Evolutionary conservation across 768 basidiomycete species (phyloP).

Genomic region (Rhizopogon roseolus): DNA sequence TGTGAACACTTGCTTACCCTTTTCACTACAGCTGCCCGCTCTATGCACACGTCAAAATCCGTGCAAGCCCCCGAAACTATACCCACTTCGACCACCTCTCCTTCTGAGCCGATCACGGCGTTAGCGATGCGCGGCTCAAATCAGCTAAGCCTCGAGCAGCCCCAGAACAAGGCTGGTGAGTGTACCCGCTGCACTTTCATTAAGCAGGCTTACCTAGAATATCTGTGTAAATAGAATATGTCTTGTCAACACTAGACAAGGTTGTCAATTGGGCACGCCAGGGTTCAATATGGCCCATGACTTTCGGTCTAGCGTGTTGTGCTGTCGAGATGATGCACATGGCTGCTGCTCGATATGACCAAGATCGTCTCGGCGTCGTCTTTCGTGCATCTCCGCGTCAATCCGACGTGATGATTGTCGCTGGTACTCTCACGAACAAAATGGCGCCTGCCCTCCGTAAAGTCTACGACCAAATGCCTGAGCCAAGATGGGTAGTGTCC

Average conservation of each 20-base stretch:
- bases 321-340: slow-evolving; percentile 99
- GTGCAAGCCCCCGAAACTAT: slow-evolving; percentile 34
- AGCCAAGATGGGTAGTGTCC: slow-evolving; percentile 99
- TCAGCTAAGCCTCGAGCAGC: slow-evolving; percentile 82
- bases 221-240: slow-evolving; percentile 65
- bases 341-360: slow-evolving; percentile 98
- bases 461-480: slow-evolving; percentile 98
- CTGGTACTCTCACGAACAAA: slow-evolving; percentile 98
- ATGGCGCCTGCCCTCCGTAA: slow-evolving; percentile 98
- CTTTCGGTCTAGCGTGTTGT: slow-evolving; percentile 96
- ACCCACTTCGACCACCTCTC: slow-evolving; percentile 38
- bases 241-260: slow-evolving; percentile 93
- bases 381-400: slow-evolving; percentile 99
- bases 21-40: slow-evolving; percentile 41
- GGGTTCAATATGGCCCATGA: slow-evolving; percentile 99
- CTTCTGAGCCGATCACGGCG: slow-evolving; percentile 55
- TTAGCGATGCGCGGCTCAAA: slow-evolving; percentile 78
- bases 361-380: slow-evolving; percentile 93
- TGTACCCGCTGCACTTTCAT: slow-evolving; percentile 3
- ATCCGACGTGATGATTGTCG: slow-evolving; percentile 98
- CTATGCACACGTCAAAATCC: slow-evolving; percentile 50
- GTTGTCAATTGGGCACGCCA: slow-evolving; percentile 96
- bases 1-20: slow-evolving; percentile 8
- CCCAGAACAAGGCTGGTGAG: slow-evolving; percentile 85
- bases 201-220: not conserved